These are phyloP conservation scores for Vachellia collinsii DNA, from an alignment of 306 rosid genomes.

Conservation along the genomic window DNA sequence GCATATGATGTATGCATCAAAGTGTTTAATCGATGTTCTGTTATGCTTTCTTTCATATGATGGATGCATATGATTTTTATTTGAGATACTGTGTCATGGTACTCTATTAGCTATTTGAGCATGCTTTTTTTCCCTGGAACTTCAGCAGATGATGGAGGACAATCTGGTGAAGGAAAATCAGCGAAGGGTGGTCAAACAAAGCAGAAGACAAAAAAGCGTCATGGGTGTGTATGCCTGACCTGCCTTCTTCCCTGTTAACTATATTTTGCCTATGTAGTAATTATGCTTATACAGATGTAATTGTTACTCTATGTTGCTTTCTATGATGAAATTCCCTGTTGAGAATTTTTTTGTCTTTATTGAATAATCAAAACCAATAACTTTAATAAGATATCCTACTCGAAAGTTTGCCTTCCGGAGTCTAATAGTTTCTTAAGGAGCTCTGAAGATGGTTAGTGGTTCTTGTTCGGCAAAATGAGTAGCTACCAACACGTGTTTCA, in stretches of 20 bases:
- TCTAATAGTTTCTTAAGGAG: not conserved
- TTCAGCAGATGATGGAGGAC: conserved; percentile 56
- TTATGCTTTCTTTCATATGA: not conserved
- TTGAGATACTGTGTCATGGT: conserved; percentile 24
- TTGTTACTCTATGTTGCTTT: conserved; percentile 7
- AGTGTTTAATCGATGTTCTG: not conserved
- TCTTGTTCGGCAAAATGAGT: conserved; percentile 2
- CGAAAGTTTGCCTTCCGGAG: conserved; percentile 3
- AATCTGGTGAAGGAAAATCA: conserved; percentile 64
- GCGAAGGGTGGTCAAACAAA: conserved; percentile 66
- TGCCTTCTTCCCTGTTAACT: conserved; percentile 30
- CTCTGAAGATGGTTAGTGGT: conserved; percentile 2
- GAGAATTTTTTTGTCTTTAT: conserved; percentile 23
- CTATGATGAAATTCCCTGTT: conserved; percentile 26
- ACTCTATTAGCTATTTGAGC: conserved; percentile 24
- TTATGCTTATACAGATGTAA: conserved; percentile 26
- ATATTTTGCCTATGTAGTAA: conserved; percentile 19
- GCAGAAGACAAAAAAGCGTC: conserved; percentile 74
- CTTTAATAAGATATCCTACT: conserved; percentile 16
- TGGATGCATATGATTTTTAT: conserved; percentile 9
- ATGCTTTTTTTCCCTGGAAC: conserved; percentile 35
- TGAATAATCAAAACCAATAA: conserved; percentile 10
- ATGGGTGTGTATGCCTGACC: conserved; percentile 67
- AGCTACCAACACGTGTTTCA: not conserved
- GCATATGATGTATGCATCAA: conserved; percentile 11